These are phyloP conservation scores for Diplodia mutila DNA, from an alignment of 2,329 filamentous ascomycete species.

Conservation along the genomic window DNA sequence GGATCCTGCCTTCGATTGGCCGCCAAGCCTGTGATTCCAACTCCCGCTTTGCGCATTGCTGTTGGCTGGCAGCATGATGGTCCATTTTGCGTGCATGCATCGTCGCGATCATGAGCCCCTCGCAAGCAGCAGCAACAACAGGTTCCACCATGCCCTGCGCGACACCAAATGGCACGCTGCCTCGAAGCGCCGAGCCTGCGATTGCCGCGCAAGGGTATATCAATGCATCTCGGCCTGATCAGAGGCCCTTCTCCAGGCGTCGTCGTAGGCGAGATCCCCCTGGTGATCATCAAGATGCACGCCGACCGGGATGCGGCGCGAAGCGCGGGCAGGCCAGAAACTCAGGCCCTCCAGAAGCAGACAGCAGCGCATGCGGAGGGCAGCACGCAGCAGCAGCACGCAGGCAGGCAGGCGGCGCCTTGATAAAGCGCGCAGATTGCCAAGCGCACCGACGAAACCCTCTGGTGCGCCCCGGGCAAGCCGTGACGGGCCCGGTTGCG, in stretches of 20 bases:
- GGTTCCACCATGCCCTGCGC: conserved; percentile 3
- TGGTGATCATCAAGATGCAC: conserved; percentile 24
- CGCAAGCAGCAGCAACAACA: not conserved
- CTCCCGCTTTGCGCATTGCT: not conserved
- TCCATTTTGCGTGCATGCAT: conserved; percentile 1
- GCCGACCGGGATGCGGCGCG: conserved; percentile 15
- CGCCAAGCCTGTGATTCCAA: conserved; percentile 9
- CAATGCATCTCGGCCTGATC: conserved; percentile 9
- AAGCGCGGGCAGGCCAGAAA: not conserved
- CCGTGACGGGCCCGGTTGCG: not conserved
- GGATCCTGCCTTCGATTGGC: not conserved
- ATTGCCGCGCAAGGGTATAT: conserved; percentile 1
- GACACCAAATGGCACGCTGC: conserved; percentile 1
- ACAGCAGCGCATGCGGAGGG: not conserved
- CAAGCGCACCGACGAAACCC: conserved; percentile 6
- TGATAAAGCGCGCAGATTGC: conserved; percentile 6
- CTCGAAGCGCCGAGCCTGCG: conserved; percentile 4
- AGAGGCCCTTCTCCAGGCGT: not conserved
- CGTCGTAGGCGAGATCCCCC: conserved; percentile 15
- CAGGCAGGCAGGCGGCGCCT: conserved; percentile 10
- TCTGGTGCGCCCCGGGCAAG: not conserved
- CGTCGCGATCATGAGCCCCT: not conserved
- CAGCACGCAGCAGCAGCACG: not conserved
- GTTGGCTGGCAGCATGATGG: conserved; percentile 17
- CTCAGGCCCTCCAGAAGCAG: not conserved